Evolutionary conservation across 1,139 yeast species (phyloP).

Genomic region (Geotrichum citri-aurantii): DNA sequence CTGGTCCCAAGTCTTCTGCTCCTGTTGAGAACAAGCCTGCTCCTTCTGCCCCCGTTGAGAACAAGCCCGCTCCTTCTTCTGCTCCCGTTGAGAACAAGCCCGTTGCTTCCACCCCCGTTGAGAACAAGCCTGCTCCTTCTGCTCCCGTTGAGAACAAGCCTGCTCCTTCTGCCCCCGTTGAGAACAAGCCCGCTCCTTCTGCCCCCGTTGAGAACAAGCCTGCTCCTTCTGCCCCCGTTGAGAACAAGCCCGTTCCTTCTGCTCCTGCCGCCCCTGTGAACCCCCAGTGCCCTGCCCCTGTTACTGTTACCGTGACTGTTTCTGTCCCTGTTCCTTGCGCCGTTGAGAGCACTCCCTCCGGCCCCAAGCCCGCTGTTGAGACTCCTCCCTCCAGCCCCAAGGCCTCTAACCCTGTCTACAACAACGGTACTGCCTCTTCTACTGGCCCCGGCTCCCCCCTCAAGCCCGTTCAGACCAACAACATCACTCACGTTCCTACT

Average conservation of each 20-base stretch:
- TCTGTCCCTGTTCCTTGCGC: not conserved
- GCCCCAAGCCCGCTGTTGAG: not conserved
- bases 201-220: not conserved
- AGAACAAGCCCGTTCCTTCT: not conserved
- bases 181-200: not conserved
- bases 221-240: slow-evolving; percentile 1
- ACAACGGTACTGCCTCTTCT: not conserved
- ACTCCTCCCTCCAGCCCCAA: not conserved
- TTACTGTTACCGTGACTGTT: not conserved
- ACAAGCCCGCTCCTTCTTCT: not conserved
- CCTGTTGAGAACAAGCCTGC: slow-evolving; percentile 5
- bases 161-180: not conserved
- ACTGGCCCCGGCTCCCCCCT: slow-evolving; percentile 5
- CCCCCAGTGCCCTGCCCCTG: not conserved
- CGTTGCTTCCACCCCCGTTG: not conserved
- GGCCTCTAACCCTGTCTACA: not conserved
- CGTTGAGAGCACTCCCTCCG: not conserved
- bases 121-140: slow-evolving; percentile 2
- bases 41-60: not conserved
- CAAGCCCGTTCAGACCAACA: slow-evolving; percentile 6
- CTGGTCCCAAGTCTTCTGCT: not conserved
- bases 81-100: slow-evolving; percentile 5
- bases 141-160: not conserved
- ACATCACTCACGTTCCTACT: not conserved
- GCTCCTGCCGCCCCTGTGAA: not conserved